Evolutionary conservation across 164 flowering plant species (phyloP).

Genomic region (Platanus orientalis): DNA sequence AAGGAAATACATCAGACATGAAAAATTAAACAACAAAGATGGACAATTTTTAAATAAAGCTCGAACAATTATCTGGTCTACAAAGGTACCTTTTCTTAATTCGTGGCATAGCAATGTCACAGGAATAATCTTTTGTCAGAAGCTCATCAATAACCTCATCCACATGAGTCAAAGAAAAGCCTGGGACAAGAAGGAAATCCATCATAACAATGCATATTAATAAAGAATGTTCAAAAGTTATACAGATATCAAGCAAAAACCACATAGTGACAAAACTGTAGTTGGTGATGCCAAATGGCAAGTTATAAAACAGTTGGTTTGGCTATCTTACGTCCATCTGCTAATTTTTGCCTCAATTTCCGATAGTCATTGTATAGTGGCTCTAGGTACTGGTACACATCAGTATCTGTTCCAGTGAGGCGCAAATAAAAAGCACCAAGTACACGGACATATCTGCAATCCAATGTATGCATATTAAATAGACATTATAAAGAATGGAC

Average conservation of each 20-base stretch:
- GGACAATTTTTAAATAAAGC: not conserved
- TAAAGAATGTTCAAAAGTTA: not conserved
- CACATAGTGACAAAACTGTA: too few species aligned
- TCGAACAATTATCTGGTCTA: not conserved
- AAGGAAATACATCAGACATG: not conserved
- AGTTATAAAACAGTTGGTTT: not conserved
- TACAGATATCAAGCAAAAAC: not conserved
- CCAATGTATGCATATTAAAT: not conserved
- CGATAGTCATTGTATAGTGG: conserved; percentile 96
- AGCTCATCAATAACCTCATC: conserved; percentile 96
- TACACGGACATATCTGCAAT: conserved; percentile 73
- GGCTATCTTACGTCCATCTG: conserved; percentile 83
- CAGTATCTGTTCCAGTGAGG: conserved; percentile 78
- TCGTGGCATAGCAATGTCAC: conserved; percentile 90
- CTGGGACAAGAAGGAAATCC: conserved; percentile 28
- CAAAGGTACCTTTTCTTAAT: conserved; percentile 73
- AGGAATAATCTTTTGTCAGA: conserved; percentile 82
- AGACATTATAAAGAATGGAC: not conserved
- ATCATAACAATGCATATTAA: not conserved
- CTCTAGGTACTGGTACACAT: conserved; percentile 88
- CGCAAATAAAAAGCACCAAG: conserved; percentile 96
- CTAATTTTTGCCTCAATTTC: conserved; percentile 59
- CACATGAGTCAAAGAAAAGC: conserved; percentile 74
- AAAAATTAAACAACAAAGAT: too few species aligned
- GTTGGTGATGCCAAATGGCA: not conserved